Evolutionary conservation across 1,139 yeast genomes (phyloP).

Genomic region (Wickerhamomyces sp.): DNA sequence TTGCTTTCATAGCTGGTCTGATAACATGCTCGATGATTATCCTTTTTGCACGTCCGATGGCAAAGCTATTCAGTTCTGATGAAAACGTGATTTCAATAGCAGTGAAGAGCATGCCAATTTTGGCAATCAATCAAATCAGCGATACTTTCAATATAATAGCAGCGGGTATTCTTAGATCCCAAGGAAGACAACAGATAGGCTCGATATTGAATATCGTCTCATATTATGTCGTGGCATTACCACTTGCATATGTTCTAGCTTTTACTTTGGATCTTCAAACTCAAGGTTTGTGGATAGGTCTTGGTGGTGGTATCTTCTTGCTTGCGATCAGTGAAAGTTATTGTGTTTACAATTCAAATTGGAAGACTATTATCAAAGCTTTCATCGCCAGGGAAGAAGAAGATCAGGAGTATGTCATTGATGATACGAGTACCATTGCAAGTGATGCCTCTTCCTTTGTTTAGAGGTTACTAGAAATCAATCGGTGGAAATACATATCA

Average conservation of each 20-base stretch:
- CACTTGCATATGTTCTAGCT: slow-evolving; percentile 49
- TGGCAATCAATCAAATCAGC: slow-evolving; percentile 53
- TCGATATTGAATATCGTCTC: slow-evolving; percentile 52
- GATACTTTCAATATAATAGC: slow-evolving; percentile 53
- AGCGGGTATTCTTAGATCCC: slow-evolving; percentile 59
- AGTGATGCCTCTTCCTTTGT: slow-evolving; percentile 12
- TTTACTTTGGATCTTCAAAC: slow-evolving; percentile 45
- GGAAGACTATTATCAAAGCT: slow-evolving; percentile 58
- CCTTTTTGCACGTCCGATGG: slow-evolving; percentile 20
- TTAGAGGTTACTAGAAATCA: too few species aligned
- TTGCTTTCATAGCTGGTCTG: slow-evolving; percentile 24
- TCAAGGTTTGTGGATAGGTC: slow-evolving; percentile 60
- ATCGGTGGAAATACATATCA: too few species aligned
- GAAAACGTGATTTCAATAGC: slow-evolving; percentile 21
- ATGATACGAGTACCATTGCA: slow-evolving; percentile 20
- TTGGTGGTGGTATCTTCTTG: slow-evolving; percentile 50
- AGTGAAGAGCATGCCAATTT: slow-evolving; percentile 26
- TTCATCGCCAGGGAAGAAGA: slow-evolving; percentile 43
- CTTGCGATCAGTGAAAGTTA: slow-evolving; percentile 46
- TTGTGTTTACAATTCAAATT: slow-evolving; percentile 43
- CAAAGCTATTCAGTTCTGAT: slow-evolving; percentile 26
- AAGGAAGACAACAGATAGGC: slow-evolving; percentile 63
- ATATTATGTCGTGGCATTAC: slow-evolving; percentile 56
- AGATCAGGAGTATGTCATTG: slow-evolving; percentile 17
- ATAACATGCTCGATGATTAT: slow-evolving; percentile 21